Evolutionary conservation across 2,329 filamentous ascomycete species (phyloP), one percentile per base, ranked within the genome.

Genomic region (Didymellaceae sp.): DNA sequence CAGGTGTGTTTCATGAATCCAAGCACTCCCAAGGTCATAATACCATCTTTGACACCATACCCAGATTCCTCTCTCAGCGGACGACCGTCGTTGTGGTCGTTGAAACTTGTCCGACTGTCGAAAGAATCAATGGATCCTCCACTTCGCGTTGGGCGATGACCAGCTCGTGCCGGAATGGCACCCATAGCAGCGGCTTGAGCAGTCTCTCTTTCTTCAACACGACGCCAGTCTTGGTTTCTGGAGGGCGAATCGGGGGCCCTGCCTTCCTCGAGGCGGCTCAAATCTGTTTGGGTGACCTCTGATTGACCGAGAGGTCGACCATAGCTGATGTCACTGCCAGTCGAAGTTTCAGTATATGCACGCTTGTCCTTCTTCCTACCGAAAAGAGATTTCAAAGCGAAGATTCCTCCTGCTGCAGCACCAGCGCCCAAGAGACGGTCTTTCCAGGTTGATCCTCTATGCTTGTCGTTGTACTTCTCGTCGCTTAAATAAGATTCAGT

Each of bases 301-400:
- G 75, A 74, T 16, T 74, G 78, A 14, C 75, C 78, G 25, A 80
- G 72, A 11, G 82, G 80, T 31, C 77, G 79, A 26, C 73, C 74
- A 60, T 84, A 84, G 35, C 78, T 78, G 9, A 79, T 77, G 42
- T 81, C 79, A 24, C 79, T 78, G 46, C 80, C 78, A 24, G 50
- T 53, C 11, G 37, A 52, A 28, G 80, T 77, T 54, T 85, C 80
- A 6, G 69, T 75, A 65, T 59, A 58, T 16, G 66, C 51, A 21
- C 57, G 63, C 47, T 65, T 71, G 22, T 52, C 43, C 20, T 78
- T 77, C 34, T 82, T 81, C 14, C 76, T 72, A 45, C 80, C 78
- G 34, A 86, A 90, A 10, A 84, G 86, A 56, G 82, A 88, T 71
- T 67, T 73, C 22, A 72, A 35, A 3, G 67, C 70, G 25, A 75